Conservation (phyloP, 164 flowering plant species). For the Saururus chinensis region DNA sequence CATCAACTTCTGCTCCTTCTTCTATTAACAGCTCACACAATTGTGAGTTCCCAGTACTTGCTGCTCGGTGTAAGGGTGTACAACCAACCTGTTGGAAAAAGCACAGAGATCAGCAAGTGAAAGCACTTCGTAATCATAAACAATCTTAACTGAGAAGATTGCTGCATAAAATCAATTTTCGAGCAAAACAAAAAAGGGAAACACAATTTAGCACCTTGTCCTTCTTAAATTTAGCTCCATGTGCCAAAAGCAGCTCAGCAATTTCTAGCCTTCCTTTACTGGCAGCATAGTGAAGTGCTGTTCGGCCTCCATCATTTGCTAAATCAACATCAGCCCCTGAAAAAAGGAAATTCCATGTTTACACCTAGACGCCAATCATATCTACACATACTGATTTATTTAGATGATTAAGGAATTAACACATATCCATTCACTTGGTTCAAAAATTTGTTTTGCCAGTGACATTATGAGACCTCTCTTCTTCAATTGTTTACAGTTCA, state of each 20-base stretch:
- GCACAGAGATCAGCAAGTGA: neutral
- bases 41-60: constrained; percentile 66
- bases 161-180: too few relatives aligned
- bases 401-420: neutral
- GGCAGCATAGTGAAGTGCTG: constrained; percentile 97
- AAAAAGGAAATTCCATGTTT: constrained; percentile 9
- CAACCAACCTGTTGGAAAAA: constrained; percentile 62
- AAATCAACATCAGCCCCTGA: constrained; percentile 80
- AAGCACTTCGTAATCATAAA: too few relatives aligned
- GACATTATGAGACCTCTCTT: too few relatives aligned
- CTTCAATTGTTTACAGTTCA: too few relatives aligned
- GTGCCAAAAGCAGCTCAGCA: constrained; percentile 61
- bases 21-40: constrained; percentile 81
- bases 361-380: neutral
- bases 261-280: constrained; percentile 83
- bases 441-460: too few relatives aligned
- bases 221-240: constrained; percentile 75
- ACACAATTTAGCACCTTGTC: constrained; percentile 53
- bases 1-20: constrained; percentile 96
- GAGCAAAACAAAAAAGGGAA: neutral
- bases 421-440: too few relatives aligned
- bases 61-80: constrained; percentile 96
- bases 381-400: neutral
- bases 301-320: constrained; percentile 81
- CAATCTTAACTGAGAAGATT: too few relatives aligned